A percentile compares a stretch with the other conserved stretches of the same genome.
phyloP scores from a whole-genome alignment of 495 filamentous ascomycete genomes.

The Venustampulla echinocandica region DNA sequence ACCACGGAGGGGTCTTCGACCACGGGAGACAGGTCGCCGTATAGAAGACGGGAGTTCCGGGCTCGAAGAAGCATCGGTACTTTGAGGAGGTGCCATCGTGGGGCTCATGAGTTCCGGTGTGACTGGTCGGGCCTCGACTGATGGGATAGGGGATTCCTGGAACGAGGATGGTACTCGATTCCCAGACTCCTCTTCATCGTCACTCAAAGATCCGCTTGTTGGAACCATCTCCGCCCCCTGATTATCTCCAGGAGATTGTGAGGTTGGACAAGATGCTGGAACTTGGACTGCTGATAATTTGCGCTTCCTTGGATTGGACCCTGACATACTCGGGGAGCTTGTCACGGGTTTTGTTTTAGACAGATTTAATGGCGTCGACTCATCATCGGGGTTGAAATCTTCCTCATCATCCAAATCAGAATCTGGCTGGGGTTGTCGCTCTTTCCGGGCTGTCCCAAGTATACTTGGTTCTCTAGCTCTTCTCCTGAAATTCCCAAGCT shows the following conservation, averaged over 20 bases:
- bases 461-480: conserved; percentile 61
- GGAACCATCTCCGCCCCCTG: conserved; percentile 11
- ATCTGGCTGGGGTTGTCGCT: conserved; percentile 36
- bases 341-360: conserved; percentile 18
- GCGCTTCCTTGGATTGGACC: conserved; percentile 28
- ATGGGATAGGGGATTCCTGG: conserved; percentile 5
- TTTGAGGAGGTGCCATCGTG: conserved; percentile 44
- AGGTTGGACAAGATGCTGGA: conserved; percentile 15
- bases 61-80: conserved; percentile 31
- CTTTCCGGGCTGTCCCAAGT: conserved; percentile 49
- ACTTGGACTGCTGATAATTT: conserved; percentile 26
- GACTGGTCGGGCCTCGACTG: conserved; percentile 8
- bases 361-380: conserved; percentile 54
- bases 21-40: conserved; percentile 3
- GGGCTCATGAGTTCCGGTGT: conserved; percentile 36
- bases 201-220: conserved; percentile 6
- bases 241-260: not conserved
- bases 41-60: conserved; percentile 3
- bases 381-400: conserved; percentile 53
- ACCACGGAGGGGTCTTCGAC: conserved; percentile 8
- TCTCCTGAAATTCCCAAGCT: conserved; percentile 48
- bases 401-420: conserved; percentile 44
- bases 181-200: conserved; percentile 8
- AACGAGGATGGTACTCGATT: not conserved
- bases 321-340: conserved; percentile 8